Evolutionary conservation across 305 asterid genomes (phyloP), one percentile per base, ranked within the genome.

Genomic region (Rubia tinctorum): DNA sequence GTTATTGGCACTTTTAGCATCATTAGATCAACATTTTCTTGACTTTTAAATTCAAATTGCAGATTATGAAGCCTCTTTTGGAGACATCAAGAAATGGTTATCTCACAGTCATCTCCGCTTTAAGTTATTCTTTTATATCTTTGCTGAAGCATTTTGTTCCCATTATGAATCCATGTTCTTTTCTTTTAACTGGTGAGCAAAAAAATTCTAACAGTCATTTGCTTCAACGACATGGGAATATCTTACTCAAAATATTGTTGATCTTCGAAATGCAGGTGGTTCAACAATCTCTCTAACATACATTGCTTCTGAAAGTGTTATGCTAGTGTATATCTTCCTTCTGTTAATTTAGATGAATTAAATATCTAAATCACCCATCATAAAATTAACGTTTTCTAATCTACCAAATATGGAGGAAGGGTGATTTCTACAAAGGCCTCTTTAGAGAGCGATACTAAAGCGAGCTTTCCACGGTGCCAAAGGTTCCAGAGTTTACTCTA

Each of bases 401-500:
- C 22, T 60, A 74, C 75, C 88, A 95, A 96, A 78, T 95, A 92
- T 73, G 99, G 99, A 61, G 99, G 98, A 7, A 97, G 99, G 67
- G 92, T 95, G 99, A 95, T 98, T 82, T 95, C 98, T 0, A 98
- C 98, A 18, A 95, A 95, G 83, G 93, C 99, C 80, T 96, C 99
- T 80, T 89, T 95, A 25, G 99, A 95, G 84, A 90, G 99, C 76
- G 99, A 92, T 88, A 95, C 99, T 6, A 75, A 68, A 76, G 99
- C 91, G 63, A 80, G 90, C 76, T 75, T 60, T 77, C 66, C n/a
- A n/a, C n/a, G n/a, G n/a, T n/a, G n/a, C n/a, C n/a, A n/a, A n/a
- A n/a, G n/a, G n/a, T n/a, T n/a, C n/a, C n/a, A n/a, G n/a, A n/a
- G n/a, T n/a, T n/a, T n/a, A n/a, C n/a, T n/a, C n/a, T n/a, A n/a